A percentile compares a stretch with the other conserved stretches of the same genome.
phyloP scores from a whole-genome alignment of 2,329 filamentous ascomycete genomes.

The Epichloe brachyelytri region DNA sequence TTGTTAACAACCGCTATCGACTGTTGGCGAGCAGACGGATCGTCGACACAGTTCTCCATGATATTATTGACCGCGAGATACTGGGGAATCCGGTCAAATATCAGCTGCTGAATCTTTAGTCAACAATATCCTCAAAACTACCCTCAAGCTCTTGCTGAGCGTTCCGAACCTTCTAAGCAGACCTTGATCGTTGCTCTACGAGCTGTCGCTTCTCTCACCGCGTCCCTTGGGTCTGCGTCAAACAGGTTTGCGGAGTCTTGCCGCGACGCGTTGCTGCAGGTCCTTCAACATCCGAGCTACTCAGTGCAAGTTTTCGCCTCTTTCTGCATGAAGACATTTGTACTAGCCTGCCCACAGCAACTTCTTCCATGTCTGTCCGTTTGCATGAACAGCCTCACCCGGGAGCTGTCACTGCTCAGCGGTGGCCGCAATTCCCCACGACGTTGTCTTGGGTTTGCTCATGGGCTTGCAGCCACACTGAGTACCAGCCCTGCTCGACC shows the following conservation, averaged over 20 bases:
- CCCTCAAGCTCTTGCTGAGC: conserved; percentile 75
- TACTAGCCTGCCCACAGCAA: conserved; percentile 84
- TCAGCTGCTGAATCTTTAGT: conserved; percentile 70
- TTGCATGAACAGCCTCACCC: conserved; percentile 87
- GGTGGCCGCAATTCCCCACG: conserved; percentile 66
- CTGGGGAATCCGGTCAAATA: conserved; percentile 78
- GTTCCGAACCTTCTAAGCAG: conserved; percentile 79
- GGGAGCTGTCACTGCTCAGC: conserved; percentile 69
- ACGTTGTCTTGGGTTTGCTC: conserved; percentile 79
- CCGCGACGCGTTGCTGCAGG: conserved; percentile 76
- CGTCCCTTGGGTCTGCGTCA: conserved; percentile 68
- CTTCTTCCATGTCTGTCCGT: conserved; percentile 83
- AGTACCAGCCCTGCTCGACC: conserved; percentile 82
- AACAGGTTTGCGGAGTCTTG: conserved; percentile 69
- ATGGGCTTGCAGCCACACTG: conserved; percentile 79
- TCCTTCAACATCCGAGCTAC: conserved; percentile 89
- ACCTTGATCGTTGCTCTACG: conserved; percentile 67
- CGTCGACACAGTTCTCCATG: conserved; percentile 70
- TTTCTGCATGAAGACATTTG: conserved; percentile 73
- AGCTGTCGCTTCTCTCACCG: conserved; percentile 66
- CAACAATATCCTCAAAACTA: conserved; percentile 91
- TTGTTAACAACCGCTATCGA: conserved; percentile 77
- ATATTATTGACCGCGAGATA: conserved; percentile 67
- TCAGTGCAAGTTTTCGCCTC: conserved; percentile 88
- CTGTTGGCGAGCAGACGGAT: conserved; percentile 75